These are phyloP conservation scores for Trametes villosa DNA, from an alignment of 768 basidiomycete genomes.

Conservation along the genomic window DNA sequence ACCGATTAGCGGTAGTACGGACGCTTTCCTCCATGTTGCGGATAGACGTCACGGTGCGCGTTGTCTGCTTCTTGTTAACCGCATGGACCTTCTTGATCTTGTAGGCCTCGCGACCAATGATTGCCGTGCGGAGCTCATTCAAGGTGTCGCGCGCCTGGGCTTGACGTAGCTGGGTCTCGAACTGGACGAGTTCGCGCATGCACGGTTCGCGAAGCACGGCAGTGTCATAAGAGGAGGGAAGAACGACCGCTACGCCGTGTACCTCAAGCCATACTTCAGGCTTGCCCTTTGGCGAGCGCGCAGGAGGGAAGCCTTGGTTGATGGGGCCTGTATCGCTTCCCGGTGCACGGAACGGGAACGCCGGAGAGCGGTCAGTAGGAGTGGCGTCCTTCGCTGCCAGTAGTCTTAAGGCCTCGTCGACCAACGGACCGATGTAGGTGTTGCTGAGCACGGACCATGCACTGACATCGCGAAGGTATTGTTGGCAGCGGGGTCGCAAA, in stretches of 20 bases:
- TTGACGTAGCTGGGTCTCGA: conserved; percentile 28
- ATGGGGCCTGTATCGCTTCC: background rate
- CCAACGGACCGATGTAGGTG: background rate
- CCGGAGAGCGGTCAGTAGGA: no score
- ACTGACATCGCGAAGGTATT: no score
- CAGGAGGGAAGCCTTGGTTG: background rate
- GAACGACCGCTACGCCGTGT: background rate
- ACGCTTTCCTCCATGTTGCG: background rate
- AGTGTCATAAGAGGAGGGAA: background rate
- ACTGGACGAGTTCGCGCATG: background rate
- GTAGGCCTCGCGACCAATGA: conserved; percentile 15
- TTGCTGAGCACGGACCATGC: no score
- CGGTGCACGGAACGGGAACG: background rate
- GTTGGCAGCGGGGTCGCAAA: no score
- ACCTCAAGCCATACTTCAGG: background rate
- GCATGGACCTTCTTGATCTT: background rate
- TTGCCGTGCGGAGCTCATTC: conserved; percentile 32
- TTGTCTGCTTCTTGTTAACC: background rate
- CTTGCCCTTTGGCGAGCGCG: background rate
- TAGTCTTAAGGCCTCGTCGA: background rate
- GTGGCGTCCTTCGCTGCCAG: no score
- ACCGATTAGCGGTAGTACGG: background rate
- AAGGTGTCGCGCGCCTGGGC: conserved; percentile 37
- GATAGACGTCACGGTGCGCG: background rate
- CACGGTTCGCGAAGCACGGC: background rate